Evolutionary conservation across 2,329 filamentous ascomycete species (phyloP).

Genomic region (Nigrospora oryzae): DNA sequence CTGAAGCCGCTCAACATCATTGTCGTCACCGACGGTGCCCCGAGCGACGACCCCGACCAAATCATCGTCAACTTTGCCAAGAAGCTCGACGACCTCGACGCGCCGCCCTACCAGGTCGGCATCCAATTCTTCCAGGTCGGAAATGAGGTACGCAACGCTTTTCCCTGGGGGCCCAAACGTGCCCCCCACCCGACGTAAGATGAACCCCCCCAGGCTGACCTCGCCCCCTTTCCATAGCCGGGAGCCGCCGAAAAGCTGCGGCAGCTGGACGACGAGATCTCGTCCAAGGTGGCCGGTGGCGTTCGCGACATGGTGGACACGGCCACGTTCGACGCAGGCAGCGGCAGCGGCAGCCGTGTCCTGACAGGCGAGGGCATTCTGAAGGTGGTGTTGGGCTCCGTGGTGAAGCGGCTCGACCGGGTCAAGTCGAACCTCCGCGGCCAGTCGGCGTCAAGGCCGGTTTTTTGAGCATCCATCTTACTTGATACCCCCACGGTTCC

Average conservation of each 20-base stretch:
- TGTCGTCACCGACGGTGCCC: conserved; percentile 81
- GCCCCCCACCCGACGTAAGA: too few relatives aligned
- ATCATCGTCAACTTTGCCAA: conserved; percentile 59
- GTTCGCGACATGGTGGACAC: conserved; percentile 90
- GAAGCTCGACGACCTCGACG: conserved; percentile 61
- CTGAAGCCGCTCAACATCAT: conserved; percentile 85
- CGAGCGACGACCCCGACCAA: conserved; percentile 70
- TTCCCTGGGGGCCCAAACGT: too few relatives aligned
- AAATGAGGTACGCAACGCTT: conserved; percentile 35
- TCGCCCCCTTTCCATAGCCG: conserved; percentile 6
- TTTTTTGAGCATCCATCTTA: too few relatives aligned
- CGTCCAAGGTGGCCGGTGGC: conserved; percentile 39
- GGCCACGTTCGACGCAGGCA: conserved; percentile 57
- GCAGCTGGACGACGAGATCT: conserved; percentile 67
- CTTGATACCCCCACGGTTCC: too few relatives aligned
- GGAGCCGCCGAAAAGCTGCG: conserved; percentile 57
- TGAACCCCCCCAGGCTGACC: too few relatives aligned
- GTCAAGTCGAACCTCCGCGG: not conserved
- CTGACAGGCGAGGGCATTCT: conserved; percentile 66
- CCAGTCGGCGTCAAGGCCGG: too few relatives aligned
- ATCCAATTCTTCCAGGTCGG: conserved; percentile 97
- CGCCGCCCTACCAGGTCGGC: conserved; percentile 74
- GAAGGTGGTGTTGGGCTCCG: conserved; percentile 74
- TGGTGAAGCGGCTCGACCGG: conserved; percentile 59
- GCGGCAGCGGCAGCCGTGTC: conserved; percentile 25